Percentiles rank a stretch among this genome's conserved stretches.
phyloP scores from a whole-genome alignment of 225 moss, liverwort and hornwort genomes.

The Pseudoscleropodium purum region DNA sequence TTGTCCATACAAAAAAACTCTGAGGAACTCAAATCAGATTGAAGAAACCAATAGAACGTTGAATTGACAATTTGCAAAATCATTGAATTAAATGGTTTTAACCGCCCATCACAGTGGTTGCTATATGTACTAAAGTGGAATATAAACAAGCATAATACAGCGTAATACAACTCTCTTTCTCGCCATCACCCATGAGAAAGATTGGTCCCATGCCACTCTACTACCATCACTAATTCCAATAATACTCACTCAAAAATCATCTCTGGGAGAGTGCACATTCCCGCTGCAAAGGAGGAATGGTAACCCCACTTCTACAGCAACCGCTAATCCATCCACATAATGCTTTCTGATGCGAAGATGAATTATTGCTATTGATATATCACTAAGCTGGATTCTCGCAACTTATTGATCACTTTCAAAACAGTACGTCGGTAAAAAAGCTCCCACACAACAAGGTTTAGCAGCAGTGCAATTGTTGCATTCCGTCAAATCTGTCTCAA shows the following conservation, averaged over 20 bases:
- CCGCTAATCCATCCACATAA: background rate
- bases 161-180: background rate
- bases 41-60: background rate
- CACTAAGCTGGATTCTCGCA: background rate
- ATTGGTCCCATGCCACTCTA: background rate
- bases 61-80: background rate
- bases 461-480: background rate
- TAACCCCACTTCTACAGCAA: background rate
- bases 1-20: background rate
- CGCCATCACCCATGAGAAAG: background rate
- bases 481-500: background rate
- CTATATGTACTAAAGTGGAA: background rate
- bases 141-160: constrained; percentile 3
- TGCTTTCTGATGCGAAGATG: constrained; percentile 5
- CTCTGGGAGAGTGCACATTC: background rate
- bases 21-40: background rate
- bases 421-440: background rate
- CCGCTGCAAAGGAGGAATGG: background rate
- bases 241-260: background rate
- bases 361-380: background rate
- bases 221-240: background rate
- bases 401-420: background rate
- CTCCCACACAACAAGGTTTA: background rate
- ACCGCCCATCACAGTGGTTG: background rate
- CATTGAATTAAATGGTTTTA: background rate